These are phyloP conservation scores for Lepiota subincarnata DNA, from an alignment of 768 basidiomycete genomes.

Conservation along the genomic window DNA sequence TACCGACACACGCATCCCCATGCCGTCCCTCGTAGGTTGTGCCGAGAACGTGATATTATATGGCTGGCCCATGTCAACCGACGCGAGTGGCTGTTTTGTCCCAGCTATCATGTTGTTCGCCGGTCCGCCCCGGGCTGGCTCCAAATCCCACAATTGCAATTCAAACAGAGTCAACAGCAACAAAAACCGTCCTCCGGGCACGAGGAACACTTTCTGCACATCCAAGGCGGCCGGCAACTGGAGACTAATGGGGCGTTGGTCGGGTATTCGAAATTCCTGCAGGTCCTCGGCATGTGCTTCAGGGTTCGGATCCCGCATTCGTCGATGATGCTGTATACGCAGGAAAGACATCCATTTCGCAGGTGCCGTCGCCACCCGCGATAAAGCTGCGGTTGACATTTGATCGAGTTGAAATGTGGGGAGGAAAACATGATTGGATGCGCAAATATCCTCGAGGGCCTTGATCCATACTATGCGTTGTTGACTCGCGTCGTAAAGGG, in stretches of 20 bases:
- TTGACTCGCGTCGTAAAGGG: conserved; percentile 8
- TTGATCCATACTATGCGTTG: conserved; percentile 19
- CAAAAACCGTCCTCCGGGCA: conserved; percentile 16
- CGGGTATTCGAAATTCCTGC: background rate
- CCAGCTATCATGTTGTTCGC: background rate
- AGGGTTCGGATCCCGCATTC: background rate
- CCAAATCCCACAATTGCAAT: conserved; percentile 7
- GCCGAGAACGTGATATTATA: background rate
- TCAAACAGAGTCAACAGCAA: background rate
- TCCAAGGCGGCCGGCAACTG: background rate
- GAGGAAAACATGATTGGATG: conserved; percentile 13
- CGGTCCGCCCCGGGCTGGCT: background rate
- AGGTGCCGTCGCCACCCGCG: conserved; percentile 14
- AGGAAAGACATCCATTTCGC: conserved; percentile 10
- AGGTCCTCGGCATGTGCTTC: background rate
- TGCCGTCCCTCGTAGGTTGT: conserved; percentile 2
- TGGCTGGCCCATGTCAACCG: background rate
- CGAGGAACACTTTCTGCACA: conserved; percentile 2
- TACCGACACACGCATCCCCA: conserved; percentile 4
- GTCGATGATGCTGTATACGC: background rate
- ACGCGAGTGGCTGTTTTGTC: background rate
- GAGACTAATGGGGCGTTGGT: background rate
- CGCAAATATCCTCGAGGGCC: conserved; percentile 15
- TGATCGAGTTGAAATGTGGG: conserved; percentile 17
- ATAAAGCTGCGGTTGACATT: conserved; percentile 15